These are phyloP conservation scores for Epichloe baconii DNA, from an alignment of 2,329 filamentous ascomycete genomes.

Conservation along the genomic window DNA sequence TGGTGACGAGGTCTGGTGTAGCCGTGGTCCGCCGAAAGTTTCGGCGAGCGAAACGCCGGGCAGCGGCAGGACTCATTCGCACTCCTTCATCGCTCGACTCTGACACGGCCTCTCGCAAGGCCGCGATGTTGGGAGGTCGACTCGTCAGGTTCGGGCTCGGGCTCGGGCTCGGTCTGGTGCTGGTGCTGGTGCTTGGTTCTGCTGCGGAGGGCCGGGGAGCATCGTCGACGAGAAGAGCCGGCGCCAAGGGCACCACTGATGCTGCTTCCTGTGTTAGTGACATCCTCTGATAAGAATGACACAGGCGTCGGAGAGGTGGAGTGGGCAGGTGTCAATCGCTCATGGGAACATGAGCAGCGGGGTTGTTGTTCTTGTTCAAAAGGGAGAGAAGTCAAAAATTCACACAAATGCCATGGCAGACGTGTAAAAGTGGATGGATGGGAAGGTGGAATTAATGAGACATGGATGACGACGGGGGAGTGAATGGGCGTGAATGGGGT, in stretches of 20 bases:
- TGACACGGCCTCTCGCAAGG: constrained; percentile 12
- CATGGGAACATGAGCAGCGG: background rate
- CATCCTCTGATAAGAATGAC: constrained; percentile 2
- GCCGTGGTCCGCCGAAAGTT: constrained; percentile 21
- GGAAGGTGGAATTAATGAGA: too few relatives aligned
- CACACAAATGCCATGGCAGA: too few relatives aligned
- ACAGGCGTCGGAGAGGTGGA: background rate
- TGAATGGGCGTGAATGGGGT: too few relatives aligned
- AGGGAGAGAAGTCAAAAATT: too few relatives aligned
- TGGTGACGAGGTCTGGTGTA: constrained; percentile 27
- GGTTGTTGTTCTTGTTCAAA: background rate
- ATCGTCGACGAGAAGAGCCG: background rate
- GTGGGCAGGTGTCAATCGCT: background rate
- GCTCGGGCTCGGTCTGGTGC: background rate
- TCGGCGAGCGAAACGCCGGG: constrained; percentile 23
- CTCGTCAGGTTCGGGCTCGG: background rate
- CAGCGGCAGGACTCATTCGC: constrained; percentile 21
- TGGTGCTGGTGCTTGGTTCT: background rate
- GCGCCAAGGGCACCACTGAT: background rate
- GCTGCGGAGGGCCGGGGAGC: background rate
- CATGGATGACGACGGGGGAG: too few relatives aligned
- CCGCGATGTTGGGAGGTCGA: background rate
- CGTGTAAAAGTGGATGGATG: too few relatives aligned
- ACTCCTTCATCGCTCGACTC: constrained; percentile 25
- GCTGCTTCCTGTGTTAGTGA: background rate